Evolutionary conservation across 768 basidiomycete genomes (phyloP).

Genomic region (Kwoniella sp.): DNA sequence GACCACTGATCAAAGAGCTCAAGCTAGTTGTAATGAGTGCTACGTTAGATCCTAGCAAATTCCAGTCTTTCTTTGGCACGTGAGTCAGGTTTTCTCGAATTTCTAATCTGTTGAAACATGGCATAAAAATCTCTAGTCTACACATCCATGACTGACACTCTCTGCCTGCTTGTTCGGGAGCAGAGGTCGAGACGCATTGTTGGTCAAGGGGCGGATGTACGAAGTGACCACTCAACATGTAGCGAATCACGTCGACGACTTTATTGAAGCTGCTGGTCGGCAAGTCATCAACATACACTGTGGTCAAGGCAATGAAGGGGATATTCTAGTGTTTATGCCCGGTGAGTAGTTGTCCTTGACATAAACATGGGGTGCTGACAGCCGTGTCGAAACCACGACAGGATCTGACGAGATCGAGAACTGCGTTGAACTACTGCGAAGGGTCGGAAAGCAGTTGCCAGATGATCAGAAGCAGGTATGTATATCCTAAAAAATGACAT

Average conservation of each 20-base stretch:
- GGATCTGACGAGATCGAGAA: constrained; percentile 97
- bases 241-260: constrained; percentile 70
- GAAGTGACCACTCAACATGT: constrained; percentile 82
- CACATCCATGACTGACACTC: constrained; percentile 14
- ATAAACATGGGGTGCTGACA: no score
- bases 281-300: constrained; percentile 91
- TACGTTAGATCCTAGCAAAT: constrained; percentile 92
- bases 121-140: no score
- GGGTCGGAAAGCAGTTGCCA: constrained; percentile 72
- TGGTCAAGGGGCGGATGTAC: constrained; percentile 90
- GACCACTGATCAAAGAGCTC: constrained; percentile 68
- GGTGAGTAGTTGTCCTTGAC: constrained; percentile 59
- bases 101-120: background rate
- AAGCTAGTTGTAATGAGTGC: constrained; percentile 98
- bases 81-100: constrained; percentile 59
- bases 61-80: constrained; percentile 83
- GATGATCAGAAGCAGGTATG: constrained; percentile 61
- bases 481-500: no score
- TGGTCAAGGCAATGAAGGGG: constrained; percentile 67
- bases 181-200: constrained; percentile 62
- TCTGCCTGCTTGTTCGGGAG: background rate
- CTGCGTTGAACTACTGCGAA: constrained; percentile 71
- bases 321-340: constrained; percentile 91
- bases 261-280: constrained; percentile 81
- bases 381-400: constrained; percentile 40